Base-by-base conservation (phyloP, 2,329 filamentous ascomycete species). In the Fusarium sp. region DNA sequence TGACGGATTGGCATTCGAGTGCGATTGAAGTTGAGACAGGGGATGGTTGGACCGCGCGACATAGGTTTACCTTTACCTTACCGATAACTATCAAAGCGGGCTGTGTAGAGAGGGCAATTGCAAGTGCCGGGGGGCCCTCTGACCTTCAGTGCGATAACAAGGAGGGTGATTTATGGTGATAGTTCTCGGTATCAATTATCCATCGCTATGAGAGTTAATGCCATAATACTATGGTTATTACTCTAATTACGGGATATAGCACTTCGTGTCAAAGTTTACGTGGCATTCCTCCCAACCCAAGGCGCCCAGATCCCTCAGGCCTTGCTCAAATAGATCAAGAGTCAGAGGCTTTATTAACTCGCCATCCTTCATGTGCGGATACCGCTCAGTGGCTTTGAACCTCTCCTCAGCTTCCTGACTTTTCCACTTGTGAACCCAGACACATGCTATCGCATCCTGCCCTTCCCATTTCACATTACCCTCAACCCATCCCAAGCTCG, bases 181-280 rank as follows among this genome's bases (percentile, higher is more conserved):
- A 18, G 0, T 9, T n/a, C 22, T 3, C 17, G 47, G 14, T 30
- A 13, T 11, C 2, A n/a, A 17, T 22, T 22, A 8, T 15, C 4
- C 0, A 6, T 0, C 1, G 4, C 9, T 30, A 22, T n/a, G 14
- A 22, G 20, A 30, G 20, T 8, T 5, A 48, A n/a, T 9, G 18
- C 3, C 5, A 47, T 6, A 28, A 10, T 4, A 6, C 13, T 22
- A 22, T 10, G 24, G 24, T 24, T 28, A 3, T 12, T 20, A 3
- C 13, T 30, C 20, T 11, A 0, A 8, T n/a, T 20, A 35, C 22
- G 48, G 22, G 15, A 53, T 15, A 3, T 53, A 53, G n/a, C 3
- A 24, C 9, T 0, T 0, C 3, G 30, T 53, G 0, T 53, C 22
- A 36, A 53, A 53, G 48, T 2, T 0, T 0, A 36, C 1, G n/a